Percentiles rank a stretch among this genome's conserved stretches.
phyloP scores from a whole-genome alignment of 768 basidiomycete species.

The Amanita jacksonii region DNA sequence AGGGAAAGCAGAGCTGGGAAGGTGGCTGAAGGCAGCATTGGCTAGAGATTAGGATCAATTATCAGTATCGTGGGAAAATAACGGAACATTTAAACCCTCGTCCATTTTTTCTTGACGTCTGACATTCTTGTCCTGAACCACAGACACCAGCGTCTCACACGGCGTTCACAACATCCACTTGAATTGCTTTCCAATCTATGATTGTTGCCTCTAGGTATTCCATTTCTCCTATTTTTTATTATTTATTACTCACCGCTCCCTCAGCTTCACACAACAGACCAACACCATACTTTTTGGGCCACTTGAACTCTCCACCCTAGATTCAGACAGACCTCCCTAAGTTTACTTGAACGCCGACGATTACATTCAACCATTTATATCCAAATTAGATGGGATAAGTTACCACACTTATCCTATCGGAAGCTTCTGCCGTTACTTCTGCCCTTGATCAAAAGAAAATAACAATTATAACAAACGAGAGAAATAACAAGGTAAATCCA shows the following conservation, averaged over 20 bases:
- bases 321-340: slow-evolving; percentile 78
- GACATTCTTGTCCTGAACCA: slow-evolving; percentile 9
- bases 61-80: slow-evolving; percentile 5
- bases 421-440: slow-evolving; percentile 15
- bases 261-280: slow-evolving; percentile 39
- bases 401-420: slow-evolving; percentile 23
- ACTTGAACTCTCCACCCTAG: slow-evolving; percentile 46
- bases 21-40: slow-evolving; percentile 34
- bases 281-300: slow-evolving; percentile 55
- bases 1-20: slow-evolving; percentile 32
- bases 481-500: slow-evolving; percentile 15
- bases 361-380: slow-evolving; percentile 13
- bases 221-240: slow-evolving; percentile 10
- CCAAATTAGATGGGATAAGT: slow-evolving; percentile 46
- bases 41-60: slow-evolving; percentile 13
- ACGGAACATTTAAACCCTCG: neutral
- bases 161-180: slow-evolving; percentile 10
- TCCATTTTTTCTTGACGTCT: neutral
- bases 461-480: neutral
- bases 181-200: slow-evolving; percentile 37
- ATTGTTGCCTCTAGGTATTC: slow-evolving; percentile 32
- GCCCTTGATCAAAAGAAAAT: neutral
- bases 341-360: slow-evolving; percentile 16
- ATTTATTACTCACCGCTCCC: slow-evolving; percentile 10
- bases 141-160: too few relatives aligned